A percentile compares a stretch with the other conserved stretches of the same genome.
phyloP scores from a whole-genome alignment of 2,329 filamentous ascomycete species.

The Periglandula ipomoeae region DNA sequence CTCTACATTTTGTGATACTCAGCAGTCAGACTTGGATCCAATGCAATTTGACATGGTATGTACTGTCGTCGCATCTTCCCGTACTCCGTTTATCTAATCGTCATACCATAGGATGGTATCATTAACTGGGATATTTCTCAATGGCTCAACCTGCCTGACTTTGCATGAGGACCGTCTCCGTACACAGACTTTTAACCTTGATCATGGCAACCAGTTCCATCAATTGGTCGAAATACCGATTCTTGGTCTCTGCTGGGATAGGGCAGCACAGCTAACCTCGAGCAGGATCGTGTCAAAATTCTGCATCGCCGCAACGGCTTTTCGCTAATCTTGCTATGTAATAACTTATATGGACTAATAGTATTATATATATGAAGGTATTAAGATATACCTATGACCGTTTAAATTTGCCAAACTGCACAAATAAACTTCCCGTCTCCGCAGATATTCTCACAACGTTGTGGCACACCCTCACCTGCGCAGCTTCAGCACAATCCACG shows the following conservation, averaged over 20 bases:
- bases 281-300: background rate
- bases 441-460: no score
- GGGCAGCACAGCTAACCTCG: background rate
- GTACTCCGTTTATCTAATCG: background rate
- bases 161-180: background rate
- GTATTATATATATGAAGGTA: no score
- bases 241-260: background rate
- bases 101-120: background rate
- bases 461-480: constrained; percentile 13
- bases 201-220: background rate
- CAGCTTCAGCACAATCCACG: constrained; percentile 49
- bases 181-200: background rate
- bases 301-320: background rate
- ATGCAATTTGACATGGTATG: background rate
- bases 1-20: background rate
- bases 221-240: background rate
- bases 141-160: no score
- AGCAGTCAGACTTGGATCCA: background rate
- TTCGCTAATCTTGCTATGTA: background rate
- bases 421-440: no score
- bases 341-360: no score
- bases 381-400: no score
- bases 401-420: background rate
- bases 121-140: background rate
- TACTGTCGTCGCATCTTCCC: background rate